Evolutionary conservation across 495 filamentous ascomycete genomes (phyloP).

Genomic region (Xylaria intraflava): DNA sequence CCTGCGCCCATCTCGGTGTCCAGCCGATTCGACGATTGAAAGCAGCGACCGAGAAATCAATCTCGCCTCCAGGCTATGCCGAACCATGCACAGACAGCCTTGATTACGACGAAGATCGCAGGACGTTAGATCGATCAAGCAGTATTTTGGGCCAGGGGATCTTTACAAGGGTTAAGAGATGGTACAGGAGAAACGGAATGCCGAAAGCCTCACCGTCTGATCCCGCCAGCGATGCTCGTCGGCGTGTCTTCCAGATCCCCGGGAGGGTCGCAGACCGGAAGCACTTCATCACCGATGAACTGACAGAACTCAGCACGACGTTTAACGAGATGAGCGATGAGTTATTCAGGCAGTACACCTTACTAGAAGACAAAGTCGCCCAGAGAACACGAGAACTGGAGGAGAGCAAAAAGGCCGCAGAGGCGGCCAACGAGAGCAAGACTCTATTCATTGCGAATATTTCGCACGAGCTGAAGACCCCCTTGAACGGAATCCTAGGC

Average conservation of each 20-base stretch:
- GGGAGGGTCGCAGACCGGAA: constrained; percentile 69
- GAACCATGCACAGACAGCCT: constrained; percentile 34
- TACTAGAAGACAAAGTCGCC: constrained; percentile 73
- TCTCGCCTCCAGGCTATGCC: constrained; percentile 56
- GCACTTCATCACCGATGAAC: constrained; percentile 73
- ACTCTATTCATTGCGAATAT: constrained; percentile 95
- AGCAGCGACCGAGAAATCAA: constrained; percentile 69
- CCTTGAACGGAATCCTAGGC: constrained; percentile 85
- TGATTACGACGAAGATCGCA: constrained; percentile 34
- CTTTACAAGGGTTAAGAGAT: constrained; percentile 28
- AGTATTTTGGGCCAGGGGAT: constrained; percentile 36
- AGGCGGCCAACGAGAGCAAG: constrained; percentile 90
- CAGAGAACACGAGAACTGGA: constrained; percentile 80
- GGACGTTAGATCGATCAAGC: constrained; percentile 29
- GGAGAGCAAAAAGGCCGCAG: constrained; percentile 82
- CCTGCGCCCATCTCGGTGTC: constrained; percentile 72
- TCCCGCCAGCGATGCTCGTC: constrained; percentile 39
- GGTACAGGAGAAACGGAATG: constrained; percentile 25
- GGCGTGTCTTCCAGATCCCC: constrained; percentile 71
- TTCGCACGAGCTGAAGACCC: constrained; percentile 88
- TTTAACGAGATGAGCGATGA: constrained; percentile 96
- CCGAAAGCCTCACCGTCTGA: constrained; percentile 26
- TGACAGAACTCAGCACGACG: constrained; percentile 77
- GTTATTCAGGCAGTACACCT: constrained; percentile 74
- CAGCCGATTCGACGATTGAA: constrained; percentile 72